Conservation (phyloP, 176 grass and related monocot genomes). For the Cenchrus purpureus region DNA sequence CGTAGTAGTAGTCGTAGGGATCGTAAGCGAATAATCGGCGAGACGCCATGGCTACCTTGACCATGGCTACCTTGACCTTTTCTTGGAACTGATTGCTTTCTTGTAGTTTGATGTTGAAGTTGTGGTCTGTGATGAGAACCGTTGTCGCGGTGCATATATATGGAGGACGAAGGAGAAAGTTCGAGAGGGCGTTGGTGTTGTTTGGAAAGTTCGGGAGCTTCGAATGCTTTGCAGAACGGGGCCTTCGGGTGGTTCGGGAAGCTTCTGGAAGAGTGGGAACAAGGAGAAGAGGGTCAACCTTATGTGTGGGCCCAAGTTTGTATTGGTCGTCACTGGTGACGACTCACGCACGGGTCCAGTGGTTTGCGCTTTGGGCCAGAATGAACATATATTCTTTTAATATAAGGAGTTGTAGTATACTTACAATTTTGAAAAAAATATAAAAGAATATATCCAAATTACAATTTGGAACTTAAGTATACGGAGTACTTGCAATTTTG, state of each 20-base stretch:
- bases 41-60: slow-evolving; percentile 33
- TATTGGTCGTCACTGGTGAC: not conserved
- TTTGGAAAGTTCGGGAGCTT: not conserved
- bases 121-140: too few species aligned
- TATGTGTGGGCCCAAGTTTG: not conserved
- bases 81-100: not conserved
- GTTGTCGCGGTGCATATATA: not conserved
- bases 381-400: too few species aligned
- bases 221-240: not conserved
- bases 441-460: too few species aligned
- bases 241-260: not conserved
- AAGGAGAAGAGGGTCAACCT: not conserved
- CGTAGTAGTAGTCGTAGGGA: slow-evolving; percentile 42
- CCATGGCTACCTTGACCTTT: slow-evolving; percentile 17
- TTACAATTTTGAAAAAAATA: too few species aligned
- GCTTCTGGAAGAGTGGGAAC: not conserved
- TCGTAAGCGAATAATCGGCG: slow-evolving; percentile 39
- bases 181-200: not conserved
- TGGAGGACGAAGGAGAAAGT: not conserved
- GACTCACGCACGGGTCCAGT: too few species aligned
- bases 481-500: too few species aligned
- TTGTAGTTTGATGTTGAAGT: not conserved
- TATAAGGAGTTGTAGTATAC: too few species aligned
- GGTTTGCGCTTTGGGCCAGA: too few species aligned
- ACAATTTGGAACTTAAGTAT: too few species aligned